Conservation (phyloP, 2,329 filamentous ascomycete genomes). For the Aspergillus sp. region DNA sequence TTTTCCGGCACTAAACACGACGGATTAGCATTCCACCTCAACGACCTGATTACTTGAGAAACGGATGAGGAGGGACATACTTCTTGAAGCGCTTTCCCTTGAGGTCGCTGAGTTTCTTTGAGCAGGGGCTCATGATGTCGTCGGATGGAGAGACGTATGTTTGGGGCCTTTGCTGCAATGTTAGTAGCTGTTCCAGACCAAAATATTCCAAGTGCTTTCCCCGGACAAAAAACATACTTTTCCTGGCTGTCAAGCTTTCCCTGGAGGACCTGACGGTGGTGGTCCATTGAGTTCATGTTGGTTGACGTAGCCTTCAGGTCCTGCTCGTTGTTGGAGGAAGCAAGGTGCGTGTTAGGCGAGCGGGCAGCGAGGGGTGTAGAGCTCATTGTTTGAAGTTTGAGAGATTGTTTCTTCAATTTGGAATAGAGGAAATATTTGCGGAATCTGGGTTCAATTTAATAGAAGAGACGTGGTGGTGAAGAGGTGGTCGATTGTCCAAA, state of each 20-base stretch:
- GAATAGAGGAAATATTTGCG: not conserved
- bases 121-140: constrained; percentile 51
- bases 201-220: not conserved
- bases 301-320: constrained; percentile 20
- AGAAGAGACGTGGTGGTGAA: constrained; percentile 25
- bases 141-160: constrained; percentile 51
- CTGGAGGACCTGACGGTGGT: constrained; percentile 45
- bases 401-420: not conserved
- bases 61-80: constrained; percentile 25
- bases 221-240: constrained; percentile 28
- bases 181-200: constrained; percentile 1
- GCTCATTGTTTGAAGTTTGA: constrained; percentile 28
- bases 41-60: no score
- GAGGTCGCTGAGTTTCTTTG: constrained; percentile 50
- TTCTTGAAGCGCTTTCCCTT: constrained; percentile 52
- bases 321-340: constrained; percentile 23
- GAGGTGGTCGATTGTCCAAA: constrained; percentile 20
- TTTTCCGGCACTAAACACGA: constrained; percentile 33
- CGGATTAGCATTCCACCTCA: not conserved
- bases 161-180: constrained; percentile 23
- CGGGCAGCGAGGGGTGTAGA: constrained; percentile 41
- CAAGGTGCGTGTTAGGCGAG: constrained; percentile 43
- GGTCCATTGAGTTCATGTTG: constrained; percentile 41
- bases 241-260: constrained; percentile 41
- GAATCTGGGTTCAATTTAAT: constrained; percentile 8